Conservation (phyloP, 2,329 filamentous ascomycete genomes). For the Myriosclerotinia duriaeana region DNA sequence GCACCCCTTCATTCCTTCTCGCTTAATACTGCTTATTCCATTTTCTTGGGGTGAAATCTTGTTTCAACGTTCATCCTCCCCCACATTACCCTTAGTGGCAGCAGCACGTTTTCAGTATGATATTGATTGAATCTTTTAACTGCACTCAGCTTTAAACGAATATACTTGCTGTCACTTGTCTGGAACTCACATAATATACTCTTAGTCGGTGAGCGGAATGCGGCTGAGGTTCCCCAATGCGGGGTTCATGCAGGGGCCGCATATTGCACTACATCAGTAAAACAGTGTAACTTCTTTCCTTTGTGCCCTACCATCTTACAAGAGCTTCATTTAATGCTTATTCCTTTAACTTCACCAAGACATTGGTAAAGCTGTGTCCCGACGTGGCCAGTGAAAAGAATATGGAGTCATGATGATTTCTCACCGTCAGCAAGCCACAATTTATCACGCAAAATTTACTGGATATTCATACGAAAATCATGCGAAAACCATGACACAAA, state of each 20-base stretch:
- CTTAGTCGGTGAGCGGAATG: slow-evolving; percentile 11
- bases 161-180: background rate
- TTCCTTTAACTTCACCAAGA: background rate
- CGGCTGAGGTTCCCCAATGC: slow-evolving; percentile 8
- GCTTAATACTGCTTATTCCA: background rate
- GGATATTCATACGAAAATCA: slow-evolving; percentile 13
- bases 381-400: background rate
- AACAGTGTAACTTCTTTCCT: slow-evolving; percentile 3
- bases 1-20: background rate
- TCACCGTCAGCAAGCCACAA: slow-evolving; percentile 16
- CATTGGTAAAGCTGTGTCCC: background rate
- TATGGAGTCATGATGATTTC: slow-evolving; percentile 1
- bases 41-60: background rate
- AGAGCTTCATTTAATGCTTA: slow-evolving; percentile 14
- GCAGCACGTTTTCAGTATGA: background rate
- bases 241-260: slow-evolving; percentile 11
- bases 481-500: background rate
- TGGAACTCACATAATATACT: background rate
- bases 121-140: background rate
- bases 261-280: slow-evolving; percentile 1
- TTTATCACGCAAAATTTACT: background rate
- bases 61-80: background rate
- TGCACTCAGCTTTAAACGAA: too few relatives aligned
- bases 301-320: slow-evolving; percentile 9
- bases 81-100: background rate